phyloP scores from a whole-genome alignment of 305 asterid species.

The Coffea humblotiana region DNA sequence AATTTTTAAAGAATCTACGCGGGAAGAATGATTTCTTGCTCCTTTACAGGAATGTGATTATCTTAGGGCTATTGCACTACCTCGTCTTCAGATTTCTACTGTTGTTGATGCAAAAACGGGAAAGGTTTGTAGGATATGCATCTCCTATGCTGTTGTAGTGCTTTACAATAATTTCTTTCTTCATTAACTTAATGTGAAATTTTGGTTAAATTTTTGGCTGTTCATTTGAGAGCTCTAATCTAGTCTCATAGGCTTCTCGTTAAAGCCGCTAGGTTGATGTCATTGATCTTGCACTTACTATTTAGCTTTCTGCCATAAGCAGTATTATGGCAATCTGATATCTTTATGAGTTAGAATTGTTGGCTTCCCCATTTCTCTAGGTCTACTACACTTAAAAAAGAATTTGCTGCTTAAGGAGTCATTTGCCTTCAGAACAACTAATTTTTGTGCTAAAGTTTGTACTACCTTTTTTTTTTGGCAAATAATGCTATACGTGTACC shows the following conservation, averaged over 20 bases:
- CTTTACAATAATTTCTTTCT: not conserved
- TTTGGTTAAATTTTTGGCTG: not conserved
- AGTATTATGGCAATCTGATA: not conserved
- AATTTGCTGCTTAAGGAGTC: not conserved
- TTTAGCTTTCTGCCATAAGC: not conserved
- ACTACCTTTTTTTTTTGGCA: not conserved
- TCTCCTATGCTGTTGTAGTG: not conserved
- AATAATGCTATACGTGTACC: not conserved
- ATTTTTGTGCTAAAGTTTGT: no score
- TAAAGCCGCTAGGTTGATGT: not conserved
- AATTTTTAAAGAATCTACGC: not conserved
- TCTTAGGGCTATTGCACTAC: conserved; percentile 68
- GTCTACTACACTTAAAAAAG: not conserved
- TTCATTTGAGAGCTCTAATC: not conserved
- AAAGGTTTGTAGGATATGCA: conserved; percentile 49
- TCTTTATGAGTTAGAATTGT: not conserved
- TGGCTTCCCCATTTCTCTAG: not conserved
- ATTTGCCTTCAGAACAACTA: not conserved
- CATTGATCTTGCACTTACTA: not conserved
- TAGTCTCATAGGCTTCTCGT: not conserved
- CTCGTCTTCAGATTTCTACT: conserved; percentile 74
- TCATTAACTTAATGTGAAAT: not conserved
- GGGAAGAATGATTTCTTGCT: conserved; percentile 14
- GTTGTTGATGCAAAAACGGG: conserved; percentile 88
- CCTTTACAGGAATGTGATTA: conserved; percentile 77